Conservation (phyloP, 192 early-diverging fungal genomes). For the Thoreauomyces humboldtii region DNA sequence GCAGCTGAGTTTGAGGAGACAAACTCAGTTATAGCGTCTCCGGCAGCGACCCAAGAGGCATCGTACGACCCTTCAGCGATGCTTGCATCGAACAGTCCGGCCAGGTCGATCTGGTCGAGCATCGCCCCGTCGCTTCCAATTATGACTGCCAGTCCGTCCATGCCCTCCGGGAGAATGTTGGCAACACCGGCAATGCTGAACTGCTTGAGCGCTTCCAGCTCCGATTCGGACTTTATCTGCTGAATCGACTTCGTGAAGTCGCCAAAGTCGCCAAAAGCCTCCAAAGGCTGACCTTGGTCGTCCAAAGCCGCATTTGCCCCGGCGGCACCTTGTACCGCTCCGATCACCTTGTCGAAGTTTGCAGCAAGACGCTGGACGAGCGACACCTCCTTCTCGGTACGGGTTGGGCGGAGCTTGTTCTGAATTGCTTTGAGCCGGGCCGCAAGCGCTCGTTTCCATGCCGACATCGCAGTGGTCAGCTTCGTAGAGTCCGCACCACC, state of each 20-base stretch:
- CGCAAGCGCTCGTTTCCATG: background rate
- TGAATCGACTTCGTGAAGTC: background rate
- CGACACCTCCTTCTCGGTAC: background rate
- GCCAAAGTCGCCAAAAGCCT: background rate
- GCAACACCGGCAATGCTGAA: conserved; percentile 3
- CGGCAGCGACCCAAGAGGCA: background rate
- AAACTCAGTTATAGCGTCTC: background rate
- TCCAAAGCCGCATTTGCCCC: background rate
- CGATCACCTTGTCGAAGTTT: background rate
- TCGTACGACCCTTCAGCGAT: background rate
- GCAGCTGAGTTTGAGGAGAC: background rate
- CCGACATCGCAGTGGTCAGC: background rate
- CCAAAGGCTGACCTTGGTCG: background rate
- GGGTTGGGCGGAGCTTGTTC: background rate
- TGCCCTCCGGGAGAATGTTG: background rate
- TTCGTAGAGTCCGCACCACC: background rate
- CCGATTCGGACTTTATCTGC: background rate
- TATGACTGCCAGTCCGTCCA: background rate
- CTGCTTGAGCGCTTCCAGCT: conserved; percentile 4
- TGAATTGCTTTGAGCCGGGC: background rate
- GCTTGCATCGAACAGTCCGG: background rate
- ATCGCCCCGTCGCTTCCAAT: background rate
- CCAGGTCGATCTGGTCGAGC: background rate
- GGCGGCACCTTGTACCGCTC: background rate
- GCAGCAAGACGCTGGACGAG: background rate